Conservation (phyloP, 2,329 filamentous ascomycete genomes). For the Alternaria sp. region DNA sequence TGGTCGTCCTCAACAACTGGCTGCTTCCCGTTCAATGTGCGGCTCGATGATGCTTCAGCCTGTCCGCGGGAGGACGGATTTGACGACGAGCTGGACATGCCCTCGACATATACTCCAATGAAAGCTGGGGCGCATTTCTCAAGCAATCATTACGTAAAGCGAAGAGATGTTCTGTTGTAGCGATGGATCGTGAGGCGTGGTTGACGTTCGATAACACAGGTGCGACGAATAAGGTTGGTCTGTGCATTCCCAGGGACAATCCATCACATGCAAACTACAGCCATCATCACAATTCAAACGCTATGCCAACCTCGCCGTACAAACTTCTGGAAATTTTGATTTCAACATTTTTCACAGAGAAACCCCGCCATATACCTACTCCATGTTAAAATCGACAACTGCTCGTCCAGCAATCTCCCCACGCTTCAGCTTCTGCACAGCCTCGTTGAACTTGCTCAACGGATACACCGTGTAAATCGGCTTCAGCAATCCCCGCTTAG, state of each 20-base stretch:
- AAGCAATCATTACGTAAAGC: conserved; percentile 31
- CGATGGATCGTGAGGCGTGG: conserved; percentile 19
- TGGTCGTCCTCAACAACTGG: conserved; percentile 51
- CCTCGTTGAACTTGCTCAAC: conserved; percentile 59
- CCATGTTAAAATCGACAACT: conserved; percentile 63
- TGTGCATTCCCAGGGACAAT: conserved; percentile 15
- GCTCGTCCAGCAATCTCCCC: conserved; percentile 63
- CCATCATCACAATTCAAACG: background rate
- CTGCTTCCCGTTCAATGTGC: conserved; percentile 47
- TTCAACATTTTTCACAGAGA: background rate
- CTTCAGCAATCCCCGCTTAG: conserved; percentile 59
- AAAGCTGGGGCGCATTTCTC: conserved; percentile 37
- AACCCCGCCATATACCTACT: conserved; percentile 23
- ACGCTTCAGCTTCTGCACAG: conserved; percentile 59
- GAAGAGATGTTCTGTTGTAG: background rate
- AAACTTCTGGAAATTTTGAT: background rate
- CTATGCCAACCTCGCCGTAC: background rate
- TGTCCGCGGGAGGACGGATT: conserved; percentile 46
- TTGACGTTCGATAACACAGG: conserved; percentile 27
- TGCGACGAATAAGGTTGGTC: conserved; percentile 17
- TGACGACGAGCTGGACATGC: conserved; percentile 52
- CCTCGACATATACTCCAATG: conserved; percentile 42
- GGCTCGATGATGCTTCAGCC: conserved; percentile 58
- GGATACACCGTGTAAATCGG: conserved; percentile 60
- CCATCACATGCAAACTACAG: conserved; percentile 10